phyloP scores from a whole-genome alignment of 495 filamentous ascomycete genomes.

The Neurospora tetrasperma region DNA sequence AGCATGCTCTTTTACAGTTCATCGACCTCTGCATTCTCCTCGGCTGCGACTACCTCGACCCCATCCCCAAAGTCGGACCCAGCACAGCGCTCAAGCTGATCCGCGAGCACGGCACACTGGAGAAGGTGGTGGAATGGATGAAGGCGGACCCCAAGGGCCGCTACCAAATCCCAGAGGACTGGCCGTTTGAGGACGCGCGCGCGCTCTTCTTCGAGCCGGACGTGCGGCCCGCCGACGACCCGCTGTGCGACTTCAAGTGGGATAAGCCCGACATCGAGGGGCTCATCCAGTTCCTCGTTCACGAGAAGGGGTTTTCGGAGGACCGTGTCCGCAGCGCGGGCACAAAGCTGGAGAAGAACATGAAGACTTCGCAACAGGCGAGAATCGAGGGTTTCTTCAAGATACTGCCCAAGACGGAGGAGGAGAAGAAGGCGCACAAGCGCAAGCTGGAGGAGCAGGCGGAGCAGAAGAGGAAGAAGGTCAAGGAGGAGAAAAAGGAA shows the following conservation, averaged over 20 bases:
- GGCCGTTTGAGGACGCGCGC: slow-evolving; percentile 87
- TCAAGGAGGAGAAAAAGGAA: slow-evolving; percentile 89
- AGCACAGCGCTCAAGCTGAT: slow-evolving; percentile 87
- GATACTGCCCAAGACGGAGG: slow-evolving; percentile 75
- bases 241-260: slow-evolving; percentile 95
- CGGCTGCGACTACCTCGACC: slow-evolving; percentile 95
- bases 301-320: slow-evolving; percentile 93
- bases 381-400: slow-evolving; percentile 98
- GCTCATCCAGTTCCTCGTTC: slow-evolving; percentile 76
- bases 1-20: slow-evolving; percentile 45
- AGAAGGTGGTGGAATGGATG: slow-evolving; percentile 73
- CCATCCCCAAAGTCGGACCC: slow-evolving; percentile 87
- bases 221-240: slow-evolving; percentile 73
- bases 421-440: slow-evolving; percentile 73
- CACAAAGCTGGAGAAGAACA: slow-evolving; percentile 67
- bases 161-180: slow-evolving; percentile 78
- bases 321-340: slow-evolving; percentile 77
- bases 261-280: slow-evolving; percentile 84
- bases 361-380: slow-evolving; percentile 81
- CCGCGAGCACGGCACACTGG: slow-evolving; percentile 75
- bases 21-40: slow-evolving; percentile 97
- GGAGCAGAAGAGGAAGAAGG: slow-evolving; percentile 84
- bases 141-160: slow-evolving; percentile 56
- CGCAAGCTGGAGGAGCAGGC: slow-evolving; percentile 86
- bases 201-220: slow-evolving; percentile 85